phyloP scores from a whole-genome alignment of 2,329 filamentous ascomycete species.

The Pseudogymnoascus sp. region DNA sequence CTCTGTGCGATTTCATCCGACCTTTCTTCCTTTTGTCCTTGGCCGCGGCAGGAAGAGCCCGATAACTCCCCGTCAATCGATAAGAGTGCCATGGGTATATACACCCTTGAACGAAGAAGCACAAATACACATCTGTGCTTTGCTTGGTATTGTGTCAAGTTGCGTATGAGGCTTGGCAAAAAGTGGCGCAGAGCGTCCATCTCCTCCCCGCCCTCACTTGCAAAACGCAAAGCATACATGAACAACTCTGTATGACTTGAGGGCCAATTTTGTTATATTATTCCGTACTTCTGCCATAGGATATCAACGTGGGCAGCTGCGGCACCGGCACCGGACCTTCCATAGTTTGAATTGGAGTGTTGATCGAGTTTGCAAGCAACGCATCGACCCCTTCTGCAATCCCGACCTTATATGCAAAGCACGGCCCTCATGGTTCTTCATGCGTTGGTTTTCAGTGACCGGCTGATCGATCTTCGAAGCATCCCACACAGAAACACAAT shows the following conservation, averaged over 20 bases:
- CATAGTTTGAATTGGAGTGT: not conserved
- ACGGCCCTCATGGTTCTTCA: not conserved
- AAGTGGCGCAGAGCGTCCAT: not conserved
- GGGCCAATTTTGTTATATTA: not conserved
- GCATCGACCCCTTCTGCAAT: slow-evolving; percentile 1
- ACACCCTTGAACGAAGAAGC: not conserved
- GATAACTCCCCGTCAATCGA: not conserved
- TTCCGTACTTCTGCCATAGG: not conserved
- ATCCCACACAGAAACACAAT: not conserved
- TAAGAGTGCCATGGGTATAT: not conserved
- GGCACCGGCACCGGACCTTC: not conserved
- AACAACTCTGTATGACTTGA: not conserved
- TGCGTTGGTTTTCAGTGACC: not conserved
- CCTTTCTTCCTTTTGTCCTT: slow-evolving; percentile 3
- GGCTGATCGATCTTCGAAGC: not conserved
- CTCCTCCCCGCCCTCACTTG: not conserved
- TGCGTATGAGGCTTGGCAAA: not conserved
- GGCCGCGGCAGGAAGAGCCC: not conserved
- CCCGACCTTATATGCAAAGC: not conserved
- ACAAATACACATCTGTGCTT: not conserved
- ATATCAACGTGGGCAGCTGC: not conserved
- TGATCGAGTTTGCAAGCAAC: not conserved
- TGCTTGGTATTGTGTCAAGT: slow-evolving; percentile 5
- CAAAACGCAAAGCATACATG: not conserved
- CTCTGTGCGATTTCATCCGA: not conserved